A percentile compares a stretch with the other conserved stretches of the same genome.
Evolutionary conservation across 805 yeast genomes (phyloP).

Genomic region (Metschnikowia anglica): DNA sequence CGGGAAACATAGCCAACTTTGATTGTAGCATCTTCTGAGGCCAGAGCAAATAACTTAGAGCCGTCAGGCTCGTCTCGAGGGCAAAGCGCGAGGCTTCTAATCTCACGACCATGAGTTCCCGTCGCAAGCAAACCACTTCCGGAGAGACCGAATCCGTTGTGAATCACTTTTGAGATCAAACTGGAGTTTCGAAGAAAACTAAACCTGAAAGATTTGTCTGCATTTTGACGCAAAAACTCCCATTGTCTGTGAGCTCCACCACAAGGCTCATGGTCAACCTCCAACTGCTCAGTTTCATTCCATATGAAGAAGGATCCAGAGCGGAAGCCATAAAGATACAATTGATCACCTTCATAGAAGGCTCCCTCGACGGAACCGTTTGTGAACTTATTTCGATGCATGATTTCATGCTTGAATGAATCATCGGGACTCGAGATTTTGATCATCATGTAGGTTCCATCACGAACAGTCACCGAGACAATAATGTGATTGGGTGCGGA

Average conservation of each 20-base stretch:
- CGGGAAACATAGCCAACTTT: constrained; percentile 47
- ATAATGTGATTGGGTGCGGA: constrained; percentile 18
- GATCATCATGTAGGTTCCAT: constrained; percentile 57
- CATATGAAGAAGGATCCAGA: constrained; percentile 75
- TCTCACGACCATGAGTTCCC: constrained; percentile 92
- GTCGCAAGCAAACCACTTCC: constrained; percentile 35
- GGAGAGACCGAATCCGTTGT: constrained; percentile 19
- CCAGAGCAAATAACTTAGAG: constrained; percentile 59
- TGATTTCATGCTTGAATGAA: constrained; percentile 22
- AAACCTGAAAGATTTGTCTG: constrained; percentile 35
- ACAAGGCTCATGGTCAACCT: constrained; percentile 67
- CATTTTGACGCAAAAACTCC: constrained; percentile 43
- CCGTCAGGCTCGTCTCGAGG: constrained; percentile 29
- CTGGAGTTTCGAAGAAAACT: constrained; percentile 56
- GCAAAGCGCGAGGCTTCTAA: constrained; percentile 68
- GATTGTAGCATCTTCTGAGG: constrained; percentile 86
- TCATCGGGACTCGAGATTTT: constrained; percentile 20
- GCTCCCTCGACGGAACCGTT: constrained; percentile 85
- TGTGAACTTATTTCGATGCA: constrained; percentile 62
- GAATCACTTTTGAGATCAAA: constrained; percentile 37
- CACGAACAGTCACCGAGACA: constrained; percentile 56
- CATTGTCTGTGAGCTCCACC: constrained; percentile 93
- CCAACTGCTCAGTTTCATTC: constrained; percentile 77
- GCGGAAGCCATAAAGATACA: constrained; percentile 76
- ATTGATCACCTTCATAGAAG: constrained; percentile 40